Conservation (phyloP, 2,329 filamentous ascomycete species). For the Aspergillus tubingensis region DNA sequence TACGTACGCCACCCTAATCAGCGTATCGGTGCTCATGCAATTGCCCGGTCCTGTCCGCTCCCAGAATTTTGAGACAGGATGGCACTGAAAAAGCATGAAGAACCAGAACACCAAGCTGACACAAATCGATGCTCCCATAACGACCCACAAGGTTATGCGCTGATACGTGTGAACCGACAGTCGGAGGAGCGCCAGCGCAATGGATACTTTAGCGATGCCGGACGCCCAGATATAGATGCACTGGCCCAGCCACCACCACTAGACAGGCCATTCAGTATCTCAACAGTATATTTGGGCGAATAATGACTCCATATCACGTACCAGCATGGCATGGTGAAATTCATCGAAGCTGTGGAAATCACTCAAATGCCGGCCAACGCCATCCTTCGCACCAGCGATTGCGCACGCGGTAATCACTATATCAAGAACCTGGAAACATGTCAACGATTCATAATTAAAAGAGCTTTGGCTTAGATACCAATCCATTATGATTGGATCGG, state of each 20-base stretch:
- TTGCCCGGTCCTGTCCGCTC: conserved; percentile 34
- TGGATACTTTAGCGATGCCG: conserved; percentile 50
- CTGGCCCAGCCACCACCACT: conserved; percentile 53
- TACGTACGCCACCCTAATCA: conserved; percentile 54
- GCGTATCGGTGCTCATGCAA: conserved; percentile 45
- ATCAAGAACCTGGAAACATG: conserved; percentile 25
- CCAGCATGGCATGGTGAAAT: conserved; percentile 6
- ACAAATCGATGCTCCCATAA: conserved; percentile 43
- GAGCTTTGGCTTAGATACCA: no score
- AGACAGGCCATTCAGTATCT: neutral
- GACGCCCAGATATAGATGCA: conserved; percentile 50
- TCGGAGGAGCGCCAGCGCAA: conserved; percentile 53
- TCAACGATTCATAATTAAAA: neutral
- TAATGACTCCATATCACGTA: neutral
- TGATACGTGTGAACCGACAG: conserved; percentile 47
- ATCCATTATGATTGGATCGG: no score
- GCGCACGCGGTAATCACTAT: conserved; percentile 32
- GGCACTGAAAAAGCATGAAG: conserved; percentile 52
- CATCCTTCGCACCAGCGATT: conserved; percentile 30
- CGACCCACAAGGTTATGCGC: conserved; percentile 44
- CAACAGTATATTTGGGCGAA: neutral
- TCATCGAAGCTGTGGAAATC: conserved; percentile 5
- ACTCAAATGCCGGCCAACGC: conserved; percentile 26
- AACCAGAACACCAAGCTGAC: conserved; percentile 51
- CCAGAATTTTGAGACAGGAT: conserved; percentile 54